A percentile compares a stretch with the other conserved stretches of the same genome.
These are phyloP conservation scores for Zymoseptoria ardabiliae DNA, from an alignment of 2,329 filamentous ascomycete genomes.

Conservation along the genomic window DNA sequence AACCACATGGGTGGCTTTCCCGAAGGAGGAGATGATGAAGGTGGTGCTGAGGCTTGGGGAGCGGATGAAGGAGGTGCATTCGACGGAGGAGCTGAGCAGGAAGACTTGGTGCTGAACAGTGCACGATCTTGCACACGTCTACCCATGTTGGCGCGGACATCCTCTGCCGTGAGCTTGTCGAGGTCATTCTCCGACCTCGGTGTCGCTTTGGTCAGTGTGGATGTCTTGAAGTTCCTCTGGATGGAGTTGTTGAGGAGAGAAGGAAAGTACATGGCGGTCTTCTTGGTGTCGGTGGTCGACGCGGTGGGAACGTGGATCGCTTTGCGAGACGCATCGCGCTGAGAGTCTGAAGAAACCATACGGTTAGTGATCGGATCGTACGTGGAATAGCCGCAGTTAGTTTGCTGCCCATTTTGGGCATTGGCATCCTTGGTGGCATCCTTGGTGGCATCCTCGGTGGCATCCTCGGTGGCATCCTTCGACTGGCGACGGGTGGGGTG, in stretches of 20 bases:
- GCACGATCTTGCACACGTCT: constrained; percentile 18
- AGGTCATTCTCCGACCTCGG: constrained; percentile 29
- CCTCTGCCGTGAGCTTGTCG: constrained; percentile 35
- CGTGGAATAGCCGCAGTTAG: constrained; percentile 21
- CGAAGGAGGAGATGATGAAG: not conserved
- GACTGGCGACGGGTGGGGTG: not conserved
- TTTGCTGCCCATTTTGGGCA: constrained; percentile 12
- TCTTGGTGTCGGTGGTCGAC: constrained; percentile 4
- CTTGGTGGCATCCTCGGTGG: constrained; percentile 1
- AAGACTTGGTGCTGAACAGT: not conserved
- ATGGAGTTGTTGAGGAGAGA: constrained; percentile 21
- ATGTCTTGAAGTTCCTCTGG: constrained; percentile 8
- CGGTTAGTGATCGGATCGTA: constrained; percentile 34
- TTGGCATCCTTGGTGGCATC: too few relatives aligned
- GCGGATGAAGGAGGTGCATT: not conserved
- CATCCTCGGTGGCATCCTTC: constrained; percentile 2
- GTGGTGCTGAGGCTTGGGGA: not conserved
- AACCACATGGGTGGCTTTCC: not conserved
- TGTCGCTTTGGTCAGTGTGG: constrained; percentile 29
- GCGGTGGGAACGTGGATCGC: constrained; percentile 16
- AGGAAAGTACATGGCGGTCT: constrained; percentile 18
- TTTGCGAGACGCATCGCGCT: constrained; percentile 6
- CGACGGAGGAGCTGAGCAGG: not conserved
- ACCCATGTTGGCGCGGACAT: constrained; percentile 39
- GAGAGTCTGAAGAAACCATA: constrained; percentile 24